Evolutionary conservation across 495 filamentous ascomycete genomes (phyloP).

Genomic region (Aspergillus bridgeri): DNA sequence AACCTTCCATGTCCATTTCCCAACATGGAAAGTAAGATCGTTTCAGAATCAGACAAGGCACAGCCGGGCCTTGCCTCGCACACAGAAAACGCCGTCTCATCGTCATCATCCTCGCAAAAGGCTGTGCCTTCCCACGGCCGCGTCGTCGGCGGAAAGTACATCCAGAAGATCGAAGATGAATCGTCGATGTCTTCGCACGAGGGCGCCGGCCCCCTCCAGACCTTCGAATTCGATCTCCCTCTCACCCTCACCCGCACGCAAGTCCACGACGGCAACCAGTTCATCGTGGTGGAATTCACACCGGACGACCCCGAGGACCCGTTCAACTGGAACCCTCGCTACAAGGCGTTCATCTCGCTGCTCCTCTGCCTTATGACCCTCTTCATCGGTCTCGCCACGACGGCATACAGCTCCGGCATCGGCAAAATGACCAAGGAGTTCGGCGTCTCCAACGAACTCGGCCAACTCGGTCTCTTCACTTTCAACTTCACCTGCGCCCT

Average conservation of each 20-base stretch:
- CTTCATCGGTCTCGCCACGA: conserved; percentile 47
- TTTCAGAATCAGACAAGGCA: conserved; percentile 16
- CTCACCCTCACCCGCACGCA: conserved; percentile 32
- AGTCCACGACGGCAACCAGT: conserved; percentile 29
- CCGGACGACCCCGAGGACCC: conserved; percentile 41
- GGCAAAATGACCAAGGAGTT: conserved; percentile 36
- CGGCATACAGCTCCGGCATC: conserved; percentile 45
- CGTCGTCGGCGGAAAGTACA: conserved; percentile 36
- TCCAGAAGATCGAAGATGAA: conserved; percentile 19
- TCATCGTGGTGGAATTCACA: conserved; percentile 37
- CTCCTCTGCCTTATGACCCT: conserved; percentile 46
- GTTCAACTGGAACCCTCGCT: conserved; percentile 41
- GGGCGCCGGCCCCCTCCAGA: conserved; percentile 26
- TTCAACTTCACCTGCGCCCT: conserved; percentile 43
- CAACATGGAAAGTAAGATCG: conserved; percentile 17
- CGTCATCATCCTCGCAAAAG: conserved; percentile 3
- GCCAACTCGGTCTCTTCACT: conserved; percentile 40
- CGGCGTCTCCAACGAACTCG: conserved; percentile 30
- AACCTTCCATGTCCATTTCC: neutral
- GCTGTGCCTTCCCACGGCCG: conserved; percentile 16
- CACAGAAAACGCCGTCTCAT: conserved; percentile 25
- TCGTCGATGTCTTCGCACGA: conserved; percentile 13
- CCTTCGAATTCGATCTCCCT: conserved; percentile 43
- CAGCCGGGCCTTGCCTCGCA: conserved; percentile 27
- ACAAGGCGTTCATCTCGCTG: conserved; percentile 40